phyloP scores from a whole-genome alignment of 768 basidiomycete species.

The Sarcomyxa edulis region DNA sequence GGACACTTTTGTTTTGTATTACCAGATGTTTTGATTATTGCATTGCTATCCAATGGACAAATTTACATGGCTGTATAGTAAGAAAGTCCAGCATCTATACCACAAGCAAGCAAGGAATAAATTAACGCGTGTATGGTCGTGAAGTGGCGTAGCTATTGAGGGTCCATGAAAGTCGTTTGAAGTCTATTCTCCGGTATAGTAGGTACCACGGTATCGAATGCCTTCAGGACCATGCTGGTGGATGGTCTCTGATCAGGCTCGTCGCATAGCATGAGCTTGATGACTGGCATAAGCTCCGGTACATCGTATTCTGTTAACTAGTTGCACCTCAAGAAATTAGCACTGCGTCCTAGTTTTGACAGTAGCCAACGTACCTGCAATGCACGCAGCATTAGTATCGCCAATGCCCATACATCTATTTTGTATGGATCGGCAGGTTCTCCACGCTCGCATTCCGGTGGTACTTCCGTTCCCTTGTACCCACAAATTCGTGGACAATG shows the following conservation, averaged over 20 bases:
- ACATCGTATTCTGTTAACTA: conserved; percentile 54
- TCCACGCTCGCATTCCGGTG: conserved; percentile 61
- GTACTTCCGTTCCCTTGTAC: conserved; percentile 58
- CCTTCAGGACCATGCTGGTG: conserved; percentile 38
- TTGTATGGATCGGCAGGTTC: conserved; percentile 56
- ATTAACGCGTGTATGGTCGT: too few species aligned
- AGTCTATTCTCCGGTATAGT: conserved; percentile 31
- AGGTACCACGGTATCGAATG: conserved; percentile 46
- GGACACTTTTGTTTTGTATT: too few species aligned
- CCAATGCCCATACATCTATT: conserved; percentile 72
- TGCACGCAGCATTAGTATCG: conserved; percentile 54
- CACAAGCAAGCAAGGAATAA: background rate
- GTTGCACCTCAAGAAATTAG: conserved; percentile 7
- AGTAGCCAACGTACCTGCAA: conserved; percentile 45
- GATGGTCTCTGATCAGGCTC: conserved; percentile 49
- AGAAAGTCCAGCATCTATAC: background rate
- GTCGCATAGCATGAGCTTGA: conserved; percentile 54
- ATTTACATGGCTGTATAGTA: too few species aligned
- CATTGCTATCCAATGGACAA: too few species aligned
- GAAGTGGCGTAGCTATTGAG: conserved; percentile 1
- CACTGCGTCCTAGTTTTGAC: background rate
- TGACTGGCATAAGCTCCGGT: conserved; percentile 54
- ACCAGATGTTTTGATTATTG: too few species aligned
- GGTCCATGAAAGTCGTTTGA: conserved; percentile 1
- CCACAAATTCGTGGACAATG: conserved; percentile 31